Conservation (phyloP, 305 asterid genomes). For the Solanum hybrid region DNA sequence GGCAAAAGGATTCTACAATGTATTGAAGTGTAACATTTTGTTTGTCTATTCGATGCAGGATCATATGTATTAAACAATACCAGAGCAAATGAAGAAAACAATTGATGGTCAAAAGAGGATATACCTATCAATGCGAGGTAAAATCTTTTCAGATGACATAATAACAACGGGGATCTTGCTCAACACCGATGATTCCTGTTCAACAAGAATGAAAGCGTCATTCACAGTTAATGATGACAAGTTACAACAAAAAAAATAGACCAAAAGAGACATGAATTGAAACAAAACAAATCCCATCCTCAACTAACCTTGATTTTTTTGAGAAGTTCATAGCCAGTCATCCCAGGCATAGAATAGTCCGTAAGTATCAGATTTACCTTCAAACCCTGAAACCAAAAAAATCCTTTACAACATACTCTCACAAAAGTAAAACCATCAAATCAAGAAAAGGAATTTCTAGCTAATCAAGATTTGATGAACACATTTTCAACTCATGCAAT, state of each 20-base stretch:
- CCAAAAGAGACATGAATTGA: background rate
- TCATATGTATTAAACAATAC: background rate
- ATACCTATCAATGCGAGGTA: constrained; percentile 78
- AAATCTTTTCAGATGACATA: constrained; percentile 77
- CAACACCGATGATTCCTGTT: constrained; percentile 60
- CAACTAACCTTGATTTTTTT: constrained; percentile 68
- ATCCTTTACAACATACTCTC: background rate
- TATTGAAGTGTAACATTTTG: background rate
- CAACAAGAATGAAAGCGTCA: background rate
- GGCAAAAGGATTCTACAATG: background rate
- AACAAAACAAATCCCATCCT: background rate
- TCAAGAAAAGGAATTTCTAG: background rate
- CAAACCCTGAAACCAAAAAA: constrained; percentile 36
- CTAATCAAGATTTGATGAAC: background rate
- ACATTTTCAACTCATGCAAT: background rate
- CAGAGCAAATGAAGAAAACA: background rate
- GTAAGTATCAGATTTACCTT: constrained; percentile 81
- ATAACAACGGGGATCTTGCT: constrained; percentile 73
- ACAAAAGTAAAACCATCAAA: background rate
- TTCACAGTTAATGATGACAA: background rate
- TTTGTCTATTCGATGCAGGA: background rate
- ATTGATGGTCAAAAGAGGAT: background rate
- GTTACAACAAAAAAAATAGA: background rate
- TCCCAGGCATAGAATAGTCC: constrained; percentile 94
- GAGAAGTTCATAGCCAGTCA: constrained; percentile 90